Evolutionary conservation across 257 asterid genomes (phyloP).

Genomic region (Petunia secreta): DNA sequence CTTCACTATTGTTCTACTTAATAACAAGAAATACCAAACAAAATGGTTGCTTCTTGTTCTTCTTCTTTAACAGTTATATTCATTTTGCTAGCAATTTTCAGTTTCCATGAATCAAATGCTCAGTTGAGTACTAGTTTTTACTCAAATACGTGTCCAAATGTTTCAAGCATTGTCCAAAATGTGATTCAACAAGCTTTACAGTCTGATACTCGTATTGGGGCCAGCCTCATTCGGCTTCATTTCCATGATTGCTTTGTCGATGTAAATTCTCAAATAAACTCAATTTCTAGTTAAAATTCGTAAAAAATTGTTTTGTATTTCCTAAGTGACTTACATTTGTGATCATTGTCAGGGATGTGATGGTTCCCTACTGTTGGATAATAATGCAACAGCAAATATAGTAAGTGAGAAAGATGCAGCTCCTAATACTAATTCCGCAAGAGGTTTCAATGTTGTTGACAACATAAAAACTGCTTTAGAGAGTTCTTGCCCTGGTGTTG

Average conservation of each 20-base stretch:
- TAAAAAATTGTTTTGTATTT: not conserved
- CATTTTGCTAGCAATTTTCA: slow-evolving; percentile 20
- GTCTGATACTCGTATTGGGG: slow-evolving; percentile 62
- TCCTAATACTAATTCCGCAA: slow-evolving; percentile 54
- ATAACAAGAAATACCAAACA: not conserved
- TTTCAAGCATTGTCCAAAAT: slow-evolving; percentile 49
- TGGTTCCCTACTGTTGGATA: slow-evolving; percentile 60
- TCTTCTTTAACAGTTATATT: slow-evolving; percentile 17
- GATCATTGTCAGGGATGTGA: slow-evolving; percentile 59
- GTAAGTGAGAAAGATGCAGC: slow-evolving; percentile 59
- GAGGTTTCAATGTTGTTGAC: slow-evolving; percentile 66
- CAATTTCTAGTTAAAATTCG: not conserved
- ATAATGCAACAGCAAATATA: slow-evolving; percentile 42
- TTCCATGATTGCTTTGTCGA: slow-evolving; percentile 69
- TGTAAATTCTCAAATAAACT: slow-evolving; percentile 26
- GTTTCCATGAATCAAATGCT: slow-evolving; percentile 43
- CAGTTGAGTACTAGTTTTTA: slow-evolving; percentile 55
- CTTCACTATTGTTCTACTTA: not conserved
- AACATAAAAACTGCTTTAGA: slow-evolving; percentile 59
- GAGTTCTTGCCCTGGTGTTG: slow-evolving; percentile 58
- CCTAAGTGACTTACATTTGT: not conserved
- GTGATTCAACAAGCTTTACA: slow-evolving; percentile 55
- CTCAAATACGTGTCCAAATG: slow-evolving; percentile 61
- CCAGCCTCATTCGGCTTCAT: slow-evolving; percentile 63
- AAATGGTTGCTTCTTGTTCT: slow-evolving; percentile 36